Conservation (phyloP, 2,329 filamentous ascomycete species). For the Alternaria gaisen region DNA sequence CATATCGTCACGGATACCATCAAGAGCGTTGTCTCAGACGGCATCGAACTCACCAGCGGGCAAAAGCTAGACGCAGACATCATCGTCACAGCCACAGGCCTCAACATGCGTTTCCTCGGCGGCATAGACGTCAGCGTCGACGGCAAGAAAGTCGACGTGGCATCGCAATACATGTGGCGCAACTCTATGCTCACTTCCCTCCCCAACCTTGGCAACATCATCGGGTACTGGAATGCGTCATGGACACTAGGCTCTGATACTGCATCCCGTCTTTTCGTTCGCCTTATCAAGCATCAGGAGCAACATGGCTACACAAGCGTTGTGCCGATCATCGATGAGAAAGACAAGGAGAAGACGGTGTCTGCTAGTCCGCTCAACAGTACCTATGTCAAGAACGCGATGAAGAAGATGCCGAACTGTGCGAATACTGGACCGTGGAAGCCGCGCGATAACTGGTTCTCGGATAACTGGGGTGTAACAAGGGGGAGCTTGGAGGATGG, state of each 20-base stretch:
- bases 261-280: conserved; percentile 59
- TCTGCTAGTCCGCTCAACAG: conserved; percentile 58
- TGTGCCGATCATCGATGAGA: conserved; percentile 55
- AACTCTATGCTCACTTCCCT: conserved; percentile 68
- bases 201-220: conserved; percentile 66
- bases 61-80: conserved; percentile 64
- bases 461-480: conserved; percentile 55
- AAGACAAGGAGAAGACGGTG: conserved; percentile 50
- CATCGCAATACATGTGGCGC: conserved; percentile 67
- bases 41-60: conserved; percentile 60
- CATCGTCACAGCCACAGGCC: conserved; percentile 72
- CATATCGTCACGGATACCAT: conserved; percentile 66
- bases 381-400: conserved; percentile 61
- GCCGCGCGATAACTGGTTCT: conserved; percentile 55
- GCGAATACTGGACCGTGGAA: conserved; percentile 57
- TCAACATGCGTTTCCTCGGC: conserved; percentile 65
- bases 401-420: conserved; percentile 56
- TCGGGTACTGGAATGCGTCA: conserved; percentile 68
- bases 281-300: conserved; percentile 62
- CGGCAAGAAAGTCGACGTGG: conserved; percentile 55
- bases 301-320: conserved; percentile 54
- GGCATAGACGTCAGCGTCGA: conserved; percentile 63
- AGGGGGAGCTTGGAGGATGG: conserved; percentile 54
- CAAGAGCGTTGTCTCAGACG: conserved; percentile 58
- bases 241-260: conserved; percentile 71